Percentiles rank a stretch among this genome's conserved stretches.
These are phyloP conservation scores for Flammula alnicola DNA, from an alignment of 1,284 basidiomycete species.

Conservation along the genomic window DNA sequence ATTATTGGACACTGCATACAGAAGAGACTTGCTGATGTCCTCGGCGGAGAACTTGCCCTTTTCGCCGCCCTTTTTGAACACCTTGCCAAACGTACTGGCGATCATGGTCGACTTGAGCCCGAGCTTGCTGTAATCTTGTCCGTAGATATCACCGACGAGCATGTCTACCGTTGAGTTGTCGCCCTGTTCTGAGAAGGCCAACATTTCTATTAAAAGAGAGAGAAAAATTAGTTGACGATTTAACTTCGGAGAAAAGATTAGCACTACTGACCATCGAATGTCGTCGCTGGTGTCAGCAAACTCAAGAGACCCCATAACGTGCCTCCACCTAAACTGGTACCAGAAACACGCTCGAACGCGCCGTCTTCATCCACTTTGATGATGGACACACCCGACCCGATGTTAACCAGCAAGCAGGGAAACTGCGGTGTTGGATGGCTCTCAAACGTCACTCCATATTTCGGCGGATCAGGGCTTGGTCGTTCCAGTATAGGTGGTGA, in stretches of 20 bases:
- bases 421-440: constrained; percentile 83
- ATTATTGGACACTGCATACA: constrained; percentile 98
- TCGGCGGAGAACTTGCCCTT: constrained; percentile 85
- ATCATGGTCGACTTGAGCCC: constrained; percentile 98
- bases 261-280: constrained; percentile 86
- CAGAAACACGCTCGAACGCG: constrained; percentile 94
- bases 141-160: constrained; percentile 99
- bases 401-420: constrained; percentile 97
- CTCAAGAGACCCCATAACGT: constrained; percentile 98
- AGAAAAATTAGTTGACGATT: constrained; percentile 13
- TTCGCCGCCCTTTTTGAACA: constrained; percentile 88
- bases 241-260: constrained; percentile 16
- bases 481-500: constrained; percentile 84
- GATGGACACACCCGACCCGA: constrained; percentile 96
- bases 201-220: constrained; percentile 77
- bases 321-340: constrained; percentile 97
- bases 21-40: constrained; percentile 92
- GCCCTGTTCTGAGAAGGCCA: constrained; percentile 90
- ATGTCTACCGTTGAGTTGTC: constrained; percentile 97
- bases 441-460: constrained; percentile 89
- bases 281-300: constrained; percentile 92
- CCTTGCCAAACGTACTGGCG: constrained; percentile 98
- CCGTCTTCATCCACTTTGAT: constrained; percentile 98
- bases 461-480: constrained; percentile 91
- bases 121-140: constrained; percentile 90